Base-by-base conservation (phyloP, 179 eudicot species). In the Drosera spatulata region DNA sequence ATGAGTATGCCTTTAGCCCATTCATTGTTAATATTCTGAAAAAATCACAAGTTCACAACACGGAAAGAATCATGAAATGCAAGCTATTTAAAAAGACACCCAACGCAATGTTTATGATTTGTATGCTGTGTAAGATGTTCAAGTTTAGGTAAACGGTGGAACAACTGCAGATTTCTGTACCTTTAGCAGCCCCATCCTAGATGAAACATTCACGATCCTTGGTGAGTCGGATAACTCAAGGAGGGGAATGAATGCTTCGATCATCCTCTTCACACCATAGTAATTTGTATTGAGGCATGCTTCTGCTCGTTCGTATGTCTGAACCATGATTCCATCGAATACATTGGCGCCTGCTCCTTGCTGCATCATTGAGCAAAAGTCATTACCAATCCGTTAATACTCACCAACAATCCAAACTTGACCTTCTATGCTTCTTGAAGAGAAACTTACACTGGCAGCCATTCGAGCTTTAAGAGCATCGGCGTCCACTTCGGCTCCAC, bases 201-300 rank as follows among this genome's bases (percentile, higher is more conserved):
- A 78, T 15, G 81, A 73, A 44, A 82, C 73, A 67, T 71, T 82
- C 12, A 82, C 71, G 46, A 82, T 76, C 56, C 86, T 74, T 47
- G 86, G 72, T 2, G 83, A 82, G 56, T 64, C 67, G 7, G 80
- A 78, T 11, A 65, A 44, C 53, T 64, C 57, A 6, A 77, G 78
- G 39, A 77, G 80, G 46, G 80, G 77, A 50, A 75, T 60, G 2
- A 79, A 56, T 10, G 60, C 74, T 65, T 82, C 74, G 56, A 47
- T 59, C 37, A 61, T 68, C 38, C 56, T 48, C 58, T 72, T 82
- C 2, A 60, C 68, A 3, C 83, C 83, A 53, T 67, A 71, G 68
- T 76, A 79, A 47, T 82, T 81, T 43, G 66, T 71, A 40, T 75
- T 37, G 41, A 81, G 2, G 56, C 83, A 75, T 49, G 71, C 69